A percentile compares a stretch with the other conserved stretches of the same genome.
phyloP scores from a whole-genome alignment of 306 rosid genomes.

The Ammopiptanthus mongolicus region DNA sequence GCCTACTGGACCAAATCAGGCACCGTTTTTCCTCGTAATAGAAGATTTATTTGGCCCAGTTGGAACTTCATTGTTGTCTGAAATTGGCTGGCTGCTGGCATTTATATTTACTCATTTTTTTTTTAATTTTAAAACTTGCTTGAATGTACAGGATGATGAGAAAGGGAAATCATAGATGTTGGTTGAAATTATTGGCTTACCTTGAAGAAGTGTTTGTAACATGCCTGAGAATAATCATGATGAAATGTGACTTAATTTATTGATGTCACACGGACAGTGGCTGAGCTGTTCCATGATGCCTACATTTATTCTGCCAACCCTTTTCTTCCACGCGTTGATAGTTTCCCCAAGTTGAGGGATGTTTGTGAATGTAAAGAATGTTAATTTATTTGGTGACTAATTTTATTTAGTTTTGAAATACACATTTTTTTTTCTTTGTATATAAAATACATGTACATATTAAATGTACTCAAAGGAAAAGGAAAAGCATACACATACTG shows the following conservation, averaged over 20 bases:
- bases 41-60: background rate
- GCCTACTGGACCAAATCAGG: background rate
- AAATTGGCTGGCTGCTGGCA: background rate
- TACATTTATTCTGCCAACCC: constrained; percentile 8
- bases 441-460: background rate
- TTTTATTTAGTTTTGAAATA: background rate
- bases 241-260: constrained; percentile 13
- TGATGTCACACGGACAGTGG: constrained; percentile 10
- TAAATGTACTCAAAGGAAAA: background rate
- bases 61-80: background rate
- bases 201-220: constrained; percentile 17
- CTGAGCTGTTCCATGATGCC: constrained; percentile 24
- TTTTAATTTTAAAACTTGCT: background rate
- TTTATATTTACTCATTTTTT: background rate
- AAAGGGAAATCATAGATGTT: constrained; percentile 28
- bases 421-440: background rate
- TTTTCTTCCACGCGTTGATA: background rate
- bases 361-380: background rate
- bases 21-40: background rate
- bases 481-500: background rate
- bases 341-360: background rate
- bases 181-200: constrained; percentile 19
- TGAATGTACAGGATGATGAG: constrained; percentile 53
- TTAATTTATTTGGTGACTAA: background rate
- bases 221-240: constrained; percentile 28